Percentiles rank a stretch among this genome's conserved stretches.
Conservation (phyloP, 331 rosid genomes). For the Saraca asoca region DNA sequence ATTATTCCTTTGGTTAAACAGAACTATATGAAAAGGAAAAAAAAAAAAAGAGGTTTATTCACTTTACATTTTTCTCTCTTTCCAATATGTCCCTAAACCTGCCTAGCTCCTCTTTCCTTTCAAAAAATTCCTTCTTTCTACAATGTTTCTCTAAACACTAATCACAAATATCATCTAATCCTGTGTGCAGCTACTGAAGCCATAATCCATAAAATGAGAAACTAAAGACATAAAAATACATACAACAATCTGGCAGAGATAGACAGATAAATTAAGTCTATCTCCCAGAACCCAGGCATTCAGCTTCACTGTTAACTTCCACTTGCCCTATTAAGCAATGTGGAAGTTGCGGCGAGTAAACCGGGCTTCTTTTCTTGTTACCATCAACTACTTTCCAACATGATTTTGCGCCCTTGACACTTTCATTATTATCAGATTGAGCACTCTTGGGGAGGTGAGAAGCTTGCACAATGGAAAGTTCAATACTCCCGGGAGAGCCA, state of each 20-base stretch:
- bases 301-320: constrained; percentile 20
- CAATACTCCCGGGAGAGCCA: constrained; percentile 40
- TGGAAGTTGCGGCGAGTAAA: constrained; percentile 32
- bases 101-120: constrained; percentile 5
- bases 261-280: constrained; percentile 5
- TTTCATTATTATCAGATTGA: constrained; percentile 23
- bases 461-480: constrained; percentile 32
- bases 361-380: constrained; percentile 31
- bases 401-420: constrained; percentile 27
- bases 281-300: constrained; percentile 27
- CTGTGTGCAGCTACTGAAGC: constrained; percentile 23
- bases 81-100: constrained; percentile 22
- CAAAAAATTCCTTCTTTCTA: constrained; percentile 9
- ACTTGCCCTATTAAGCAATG: constrained; percentile 34
- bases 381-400: constrained; percentile 35
- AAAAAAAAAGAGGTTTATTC: constrained; percentile 8
- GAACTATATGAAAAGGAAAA: not conserved
- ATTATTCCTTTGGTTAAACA: constrained; percentile 19
- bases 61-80: constrained; percentile 26
- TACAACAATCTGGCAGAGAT: constrained; percentile 25
- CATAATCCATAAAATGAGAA: not conserved
- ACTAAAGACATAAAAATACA: constrained; percentile 5
- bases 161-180: constrained; percentile 19
- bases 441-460: constrained; percentile 40
- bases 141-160: constrained; percentile 9